Evolutionary conservation across 495 filamentous ascomycete genomes (phyloP), one percentile per base, ranked within the genome.

Genomic region (Daldinia bambusicola): DNA sequence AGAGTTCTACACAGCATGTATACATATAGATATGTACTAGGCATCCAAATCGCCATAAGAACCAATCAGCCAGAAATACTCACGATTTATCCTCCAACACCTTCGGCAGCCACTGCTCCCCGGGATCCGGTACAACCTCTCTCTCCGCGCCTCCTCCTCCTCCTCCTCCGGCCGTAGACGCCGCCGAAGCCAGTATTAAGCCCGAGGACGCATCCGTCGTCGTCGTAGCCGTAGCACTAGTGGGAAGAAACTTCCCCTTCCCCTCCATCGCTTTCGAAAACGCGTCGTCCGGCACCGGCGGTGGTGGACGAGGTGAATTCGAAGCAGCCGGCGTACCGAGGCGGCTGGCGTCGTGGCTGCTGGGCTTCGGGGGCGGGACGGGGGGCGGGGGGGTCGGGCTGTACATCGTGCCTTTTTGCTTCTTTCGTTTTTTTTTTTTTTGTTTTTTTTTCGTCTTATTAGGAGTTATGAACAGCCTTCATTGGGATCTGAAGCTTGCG

Each of bases 1-100:
- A n/a, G n/a, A n/a, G n/a, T n/a, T n/a, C n/a, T n/a, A n/a, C n/a
- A n/a, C n/a, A n/a, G n/a, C n/a, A n/a, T n/a, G n/a, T 26, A 26
- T 26, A 26, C 3, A 26, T 26, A 26, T 26, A 36, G 34, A 6
- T 36, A 36, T 6, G 7, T 36, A 36, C 6, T 5, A 36, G 34
- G 34, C 7, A 36, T 26, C 3, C 3, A 26, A 26, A 26, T 26
- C 26, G 26, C 1, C 26, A 26, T 36, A 36, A 7, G 2, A 36
- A 36, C 6, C 9, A 36, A 6, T 2, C 34, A 36, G 34, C 9
- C 9, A 36, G 34, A 36, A 10, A 10, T 60, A 80, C 84, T 41
- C 82, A 94, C 91, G 91, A 88, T 82, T 93, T 94, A 71, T 91
- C 91, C 65, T 91, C 84, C 0, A 94, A 81, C 26, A 89, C 81